Conservation (phyloP, 2,329 filamentous ascomycete genomes). For the Emergomyces pasteurianus region DNA sequence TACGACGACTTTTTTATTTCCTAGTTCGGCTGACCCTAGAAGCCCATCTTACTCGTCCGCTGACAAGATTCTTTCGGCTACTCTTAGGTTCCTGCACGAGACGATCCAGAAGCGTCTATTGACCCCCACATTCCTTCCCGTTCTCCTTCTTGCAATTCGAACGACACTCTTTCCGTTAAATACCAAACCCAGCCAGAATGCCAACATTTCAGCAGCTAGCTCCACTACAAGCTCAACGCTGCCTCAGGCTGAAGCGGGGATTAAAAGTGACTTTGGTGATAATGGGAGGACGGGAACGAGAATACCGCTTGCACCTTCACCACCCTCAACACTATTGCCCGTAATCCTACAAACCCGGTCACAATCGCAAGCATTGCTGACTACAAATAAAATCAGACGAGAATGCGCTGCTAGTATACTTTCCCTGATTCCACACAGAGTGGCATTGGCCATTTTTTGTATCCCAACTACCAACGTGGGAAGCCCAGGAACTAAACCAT, state of each 20-base stretch:
- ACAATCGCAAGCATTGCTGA: constrained; percentile 14
- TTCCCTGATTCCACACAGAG: constrained; percentile 30
- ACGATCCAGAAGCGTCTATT: constrained; percentile 49
- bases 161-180: constrained; percentile 64
- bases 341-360: constrained; percentile 3
- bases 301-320: constrained; percentile 6
- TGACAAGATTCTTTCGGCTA: not conserved
- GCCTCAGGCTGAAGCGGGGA: constrained; percentile 14
- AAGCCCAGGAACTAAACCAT: not conserved
- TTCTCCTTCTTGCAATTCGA: constrained; percentile 50
- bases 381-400: constrained; percentile 29
- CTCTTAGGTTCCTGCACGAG: constrained; percentile 32
- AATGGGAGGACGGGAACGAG: not conserved
- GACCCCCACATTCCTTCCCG: constrained; percentile 52
- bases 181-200: constrained; percentile 4
- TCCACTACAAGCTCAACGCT: constrained; percentile 1
- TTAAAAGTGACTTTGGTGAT: constrained; percentile 9
- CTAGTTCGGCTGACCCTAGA: not conserved
- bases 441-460: constrained; percentile 24
- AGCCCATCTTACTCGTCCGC: not conserved
- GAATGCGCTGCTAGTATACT: constrained; percentile 33
- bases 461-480: constrained; percentile 3
- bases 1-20: not conserved
- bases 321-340: constrained; percentile 6
- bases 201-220: not conserved